Conservation (phyloP, 108 stramenopile species). For the Cyclotella kingstonii region DNA sequence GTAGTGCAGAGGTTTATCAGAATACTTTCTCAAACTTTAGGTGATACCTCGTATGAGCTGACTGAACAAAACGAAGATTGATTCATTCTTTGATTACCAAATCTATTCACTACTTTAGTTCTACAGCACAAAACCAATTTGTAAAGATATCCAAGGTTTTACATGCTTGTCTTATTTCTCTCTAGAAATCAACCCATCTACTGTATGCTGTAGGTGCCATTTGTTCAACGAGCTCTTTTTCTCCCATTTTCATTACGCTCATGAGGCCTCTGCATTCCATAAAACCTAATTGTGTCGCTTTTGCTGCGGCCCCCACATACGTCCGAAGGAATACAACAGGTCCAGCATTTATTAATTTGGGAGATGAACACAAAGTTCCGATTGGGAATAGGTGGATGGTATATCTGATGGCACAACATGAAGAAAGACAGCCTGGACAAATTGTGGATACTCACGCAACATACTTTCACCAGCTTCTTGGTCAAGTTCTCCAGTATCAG, state of each 20-base stretch:
- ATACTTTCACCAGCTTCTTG: constrained; percentile 91
- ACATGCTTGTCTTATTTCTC: constrained; percentile 51
- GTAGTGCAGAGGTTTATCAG: constrained; percentile 17
- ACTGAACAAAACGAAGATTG: neutral
- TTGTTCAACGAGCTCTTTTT: constrained; percentile 31
- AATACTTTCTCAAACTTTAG: constrained; percentile 5
- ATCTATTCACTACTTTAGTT: neutral
- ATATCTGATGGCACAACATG: constrained; percentile 74
- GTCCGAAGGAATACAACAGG: constrained; percentile 91
- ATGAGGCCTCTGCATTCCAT: constrained; percentile 73
- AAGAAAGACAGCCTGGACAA: constrained; percentile 89
- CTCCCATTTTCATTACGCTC: constrained; percentile 72
- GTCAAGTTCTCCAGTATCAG: constrained; percentile 94
- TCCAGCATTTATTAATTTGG: constrained; percentile 83
- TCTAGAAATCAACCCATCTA: constrained; percentile 72
- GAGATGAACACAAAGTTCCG: constrained; percentile 42
- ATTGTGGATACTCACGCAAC: constrained; percentile 85
- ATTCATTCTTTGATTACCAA: neutral
- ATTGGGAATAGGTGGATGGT: constrained; percentile 34
- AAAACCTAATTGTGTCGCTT: constrained; percentile 75
- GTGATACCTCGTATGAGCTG: no score
- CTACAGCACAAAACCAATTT: neutral
- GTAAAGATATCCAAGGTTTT: constrained; percentile 35
- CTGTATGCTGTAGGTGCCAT: constrained; percentile 52
- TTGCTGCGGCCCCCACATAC: constrained; percentile 90